phyloP scores from a whole-genome alignment of 2,329 filamentous ascomycete genomes.

The Nannizziopsis arthrosporioides region DNA sequence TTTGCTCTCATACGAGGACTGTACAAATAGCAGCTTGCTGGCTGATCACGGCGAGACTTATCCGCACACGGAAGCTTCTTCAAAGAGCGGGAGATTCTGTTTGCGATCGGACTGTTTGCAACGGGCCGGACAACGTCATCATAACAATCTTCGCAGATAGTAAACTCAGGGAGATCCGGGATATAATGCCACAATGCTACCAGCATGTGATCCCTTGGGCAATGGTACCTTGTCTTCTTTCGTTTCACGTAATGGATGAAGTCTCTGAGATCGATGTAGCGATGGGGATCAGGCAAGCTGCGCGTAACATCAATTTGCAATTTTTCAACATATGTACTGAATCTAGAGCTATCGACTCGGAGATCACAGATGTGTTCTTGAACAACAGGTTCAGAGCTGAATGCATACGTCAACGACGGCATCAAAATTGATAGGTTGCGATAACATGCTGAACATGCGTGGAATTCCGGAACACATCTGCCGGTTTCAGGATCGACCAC shows the following conservation, averaged over 20 bases:
- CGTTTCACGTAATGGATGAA: slow-evolving; percentile 55
- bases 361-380: slow-evolving; percentile 55
- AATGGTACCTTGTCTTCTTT: slow-evolving; percentile 50
- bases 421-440: slow-evolving; percentile 61
- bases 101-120: slow-evolving; percentile 46
- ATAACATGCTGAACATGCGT: slow-evolving; percentile 63
- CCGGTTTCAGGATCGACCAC: slow-evolving; percentile 56
- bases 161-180: slow-evolving; percentile 61
- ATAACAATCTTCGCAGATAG: slow-evolving; percentile 79
- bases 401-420: slow-evolving; percentile 57
- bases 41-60: slow-evolving; percentile 37
- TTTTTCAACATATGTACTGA: slow-evolving; percentile 45
- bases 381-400: slow-evolving; percentile 40
- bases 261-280: slow-evolving; percentile 43
- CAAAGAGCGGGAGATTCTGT: slow-evolving; percentile 18
- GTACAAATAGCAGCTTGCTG: slow-evolving; percentile 63
- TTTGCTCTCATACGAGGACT: slow-evolving; percentile 64
- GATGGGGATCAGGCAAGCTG: slow-evolving; percentile 25
- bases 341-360: slow-evolving; percentile 48
- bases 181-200: slow-evolving; percentile 68
- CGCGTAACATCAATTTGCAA: slow-evolving; percentile 43
- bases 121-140: slow-evolving; percentile 65
- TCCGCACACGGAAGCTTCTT: slow-evolving; percentile 51
- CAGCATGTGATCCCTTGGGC: slow-evolving; percentile 51
- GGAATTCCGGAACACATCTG: slow-evolving; percentile 57